Conservation (phyloP, 169 alveolate species). For the Plasmodium berghei region DNA sequence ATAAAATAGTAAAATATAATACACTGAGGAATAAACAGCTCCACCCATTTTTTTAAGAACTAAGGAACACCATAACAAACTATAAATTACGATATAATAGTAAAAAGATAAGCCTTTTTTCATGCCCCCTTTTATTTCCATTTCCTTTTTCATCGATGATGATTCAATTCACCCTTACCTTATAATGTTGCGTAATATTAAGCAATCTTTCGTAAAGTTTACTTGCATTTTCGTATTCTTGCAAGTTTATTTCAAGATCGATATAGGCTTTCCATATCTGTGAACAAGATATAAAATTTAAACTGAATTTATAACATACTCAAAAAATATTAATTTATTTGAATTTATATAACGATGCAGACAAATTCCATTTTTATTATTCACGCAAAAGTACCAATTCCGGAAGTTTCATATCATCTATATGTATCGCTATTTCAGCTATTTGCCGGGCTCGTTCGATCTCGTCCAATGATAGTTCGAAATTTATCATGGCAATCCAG, state of each 20-base stretch:
- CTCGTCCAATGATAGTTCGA: slow-evolving; percentile 93
- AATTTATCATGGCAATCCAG: slow-evolving; percentile 91
- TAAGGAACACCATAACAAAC: no score
- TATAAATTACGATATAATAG: no score
- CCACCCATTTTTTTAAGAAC: not conserved
- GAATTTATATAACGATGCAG: not conserved
- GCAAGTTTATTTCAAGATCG: slow-evolving; percentile 84
- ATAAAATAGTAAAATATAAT: not conserved
- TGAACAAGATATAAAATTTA: not conserved
- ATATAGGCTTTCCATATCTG: slow-evolving; percentile 89
- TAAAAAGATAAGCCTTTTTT: no score
- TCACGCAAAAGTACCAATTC: slow-evolving; percentile 83
- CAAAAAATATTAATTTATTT: not conserved
- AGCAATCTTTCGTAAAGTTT: slow-evolving; percentile 92
- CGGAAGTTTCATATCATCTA: slow-evolving; percentile 93
- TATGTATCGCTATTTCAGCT: slow-evolving; percentile 90
- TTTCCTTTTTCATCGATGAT: no score
- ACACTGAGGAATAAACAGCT: not conserved
- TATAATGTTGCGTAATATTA: slow-evolving; percentile 93
- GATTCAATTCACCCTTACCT: slow-evolving; percentile 73
- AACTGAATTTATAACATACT: not conserved
- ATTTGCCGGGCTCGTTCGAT: slow-evolving; percentile 91
- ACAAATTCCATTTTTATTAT: not conserved
- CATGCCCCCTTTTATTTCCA: no score
- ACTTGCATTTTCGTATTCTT: slow-evolving; percentile 87